phyloP scores from a whole-genome alignment of 2,329 filamentous ascomycete genomes.

The Epichloe sibirici region DNA sequence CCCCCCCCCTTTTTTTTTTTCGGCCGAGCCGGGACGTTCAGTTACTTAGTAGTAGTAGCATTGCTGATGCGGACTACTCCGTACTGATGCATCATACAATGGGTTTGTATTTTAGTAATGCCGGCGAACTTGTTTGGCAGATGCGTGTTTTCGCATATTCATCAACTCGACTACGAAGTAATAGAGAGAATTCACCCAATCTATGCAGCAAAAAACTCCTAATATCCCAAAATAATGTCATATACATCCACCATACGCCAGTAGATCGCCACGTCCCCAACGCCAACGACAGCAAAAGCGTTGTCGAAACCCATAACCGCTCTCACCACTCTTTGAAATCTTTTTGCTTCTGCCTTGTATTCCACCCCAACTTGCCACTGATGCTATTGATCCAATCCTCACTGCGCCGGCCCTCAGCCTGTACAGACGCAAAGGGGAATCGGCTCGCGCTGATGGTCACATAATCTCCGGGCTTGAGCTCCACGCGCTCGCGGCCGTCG shows the following conservation, averaged over 20 bases:
- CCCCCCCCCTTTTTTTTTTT: no score
- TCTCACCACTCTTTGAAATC: constrained; percentile 34
- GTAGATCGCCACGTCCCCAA: no score
- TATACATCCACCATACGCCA: no score
- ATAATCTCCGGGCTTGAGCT: constrained; percentile 68
- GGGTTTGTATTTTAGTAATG: no score
- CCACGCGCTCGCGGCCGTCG: constrained; percentile 81
- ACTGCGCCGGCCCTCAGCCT: constrained; percentile 53
- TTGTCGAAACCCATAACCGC: neutral
- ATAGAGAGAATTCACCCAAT: neutral
- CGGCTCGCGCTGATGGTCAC: constrained; percentile 72
- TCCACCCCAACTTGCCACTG: constrained; percentile 68
- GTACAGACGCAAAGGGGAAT: constrained; percentile 68
- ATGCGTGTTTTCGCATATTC: no score
- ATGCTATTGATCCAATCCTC: constrained; percentile 81
- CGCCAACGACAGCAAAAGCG: no score
- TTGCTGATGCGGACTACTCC: no score
- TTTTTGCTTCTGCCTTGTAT: constrained; percentile 68
- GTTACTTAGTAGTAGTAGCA: no score
- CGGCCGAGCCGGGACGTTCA: no score
- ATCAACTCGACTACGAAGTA: no score
- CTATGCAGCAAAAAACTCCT: neutral
- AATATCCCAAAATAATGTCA: neutral
- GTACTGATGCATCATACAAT: no score
- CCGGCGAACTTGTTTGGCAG: no score